Conservation (phyloP, 2,329 filamentous ascomycete species). For the Trichoderma semiorbis region DNA sequence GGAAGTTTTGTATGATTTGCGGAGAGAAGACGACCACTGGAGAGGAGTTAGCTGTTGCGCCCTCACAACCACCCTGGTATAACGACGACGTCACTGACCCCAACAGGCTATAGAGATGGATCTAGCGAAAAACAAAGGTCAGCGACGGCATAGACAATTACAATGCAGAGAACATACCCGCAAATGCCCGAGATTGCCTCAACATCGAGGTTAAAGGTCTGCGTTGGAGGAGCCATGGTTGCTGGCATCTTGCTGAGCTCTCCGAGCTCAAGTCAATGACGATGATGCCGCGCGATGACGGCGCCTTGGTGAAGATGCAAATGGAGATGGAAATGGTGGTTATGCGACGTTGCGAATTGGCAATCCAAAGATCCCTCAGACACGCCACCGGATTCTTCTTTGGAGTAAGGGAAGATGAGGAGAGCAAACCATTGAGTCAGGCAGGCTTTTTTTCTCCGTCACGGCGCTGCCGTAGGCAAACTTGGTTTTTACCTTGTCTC, state of each 20-base stretch:
- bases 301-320: not conserved
- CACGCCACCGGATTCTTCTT: not conserved
- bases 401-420: not conserved
- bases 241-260: not conserved
- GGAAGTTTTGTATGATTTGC: constrained; percentile 94
- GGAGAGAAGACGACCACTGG: constrained; percentile 90
- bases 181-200: constrained; percentile 91
- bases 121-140: constrained; percentile 39
- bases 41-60: not conserved
- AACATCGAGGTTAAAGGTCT: constrained; percentile 70
- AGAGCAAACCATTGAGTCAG: not conserved
- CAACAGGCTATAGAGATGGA: constrained; percentile 97
- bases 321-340: not conserved
- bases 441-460: not conserved
- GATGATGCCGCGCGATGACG: constrained; percentile 1
- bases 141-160: not conserved
- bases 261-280: not conserved
- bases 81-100: constrained; percentile 39
- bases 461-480: not conserved
- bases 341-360: not conserved
- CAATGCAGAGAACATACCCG: constrained; percentile 53
- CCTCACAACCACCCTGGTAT: not conserved
- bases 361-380: not conserved
- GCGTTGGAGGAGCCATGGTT: constrained; percentile 54
- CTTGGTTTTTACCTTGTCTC: not conserved